Conservation (phyloP, 257 asterid genomes). For the Solanum piurae region DNA sequence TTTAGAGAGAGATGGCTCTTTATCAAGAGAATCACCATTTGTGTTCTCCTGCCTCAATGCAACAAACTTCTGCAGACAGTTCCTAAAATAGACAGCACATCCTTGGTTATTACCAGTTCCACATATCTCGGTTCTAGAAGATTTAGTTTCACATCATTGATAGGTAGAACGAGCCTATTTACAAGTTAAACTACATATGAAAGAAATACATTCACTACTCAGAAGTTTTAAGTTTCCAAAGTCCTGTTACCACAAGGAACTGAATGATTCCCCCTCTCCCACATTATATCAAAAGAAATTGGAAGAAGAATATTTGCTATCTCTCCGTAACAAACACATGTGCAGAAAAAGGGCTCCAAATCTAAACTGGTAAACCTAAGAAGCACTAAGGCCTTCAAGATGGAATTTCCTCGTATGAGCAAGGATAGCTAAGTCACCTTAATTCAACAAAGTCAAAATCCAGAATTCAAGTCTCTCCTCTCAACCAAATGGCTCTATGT, state of each 20-base stretch:
- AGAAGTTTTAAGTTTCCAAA: neutral
- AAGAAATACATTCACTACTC: neutral
- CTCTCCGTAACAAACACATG: neutral
- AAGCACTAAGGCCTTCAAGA: neutral
- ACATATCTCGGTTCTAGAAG: neutral
- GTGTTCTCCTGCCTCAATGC: constrained; percentile 29
- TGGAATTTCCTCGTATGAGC: neutral
- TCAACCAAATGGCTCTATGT: neutral
- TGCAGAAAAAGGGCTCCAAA: neutral
- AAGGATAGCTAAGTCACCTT: neutral
- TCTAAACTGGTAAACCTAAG: neutral
- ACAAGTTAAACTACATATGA: neutral
- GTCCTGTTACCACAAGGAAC: neutral
- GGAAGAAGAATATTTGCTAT: neutral
- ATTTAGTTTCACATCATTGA: neutral
- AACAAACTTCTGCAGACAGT: constrained; percentile 40
- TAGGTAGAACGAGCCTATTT: neutral
- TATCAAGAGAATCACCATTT: constrained; percentile 14
- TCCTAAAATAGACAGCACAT: constrained; percentile 37
- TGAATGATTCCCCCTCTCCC: neutral
- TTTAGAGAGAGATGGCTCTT: constrained; percentile 3
- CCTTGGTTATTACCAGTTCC: neutral
- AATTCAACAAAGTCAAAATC: neutral
- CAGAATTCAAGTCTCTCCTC: neutral
- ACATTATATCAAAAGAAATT: neutral